A percentile compares a stretch with the other conserved stretches of the same genome.
Evolutionary conservation across 2,329 filamentous ascomycete genomes (phyloP).

Genomic region (Trichoderma sp.): DNA sequence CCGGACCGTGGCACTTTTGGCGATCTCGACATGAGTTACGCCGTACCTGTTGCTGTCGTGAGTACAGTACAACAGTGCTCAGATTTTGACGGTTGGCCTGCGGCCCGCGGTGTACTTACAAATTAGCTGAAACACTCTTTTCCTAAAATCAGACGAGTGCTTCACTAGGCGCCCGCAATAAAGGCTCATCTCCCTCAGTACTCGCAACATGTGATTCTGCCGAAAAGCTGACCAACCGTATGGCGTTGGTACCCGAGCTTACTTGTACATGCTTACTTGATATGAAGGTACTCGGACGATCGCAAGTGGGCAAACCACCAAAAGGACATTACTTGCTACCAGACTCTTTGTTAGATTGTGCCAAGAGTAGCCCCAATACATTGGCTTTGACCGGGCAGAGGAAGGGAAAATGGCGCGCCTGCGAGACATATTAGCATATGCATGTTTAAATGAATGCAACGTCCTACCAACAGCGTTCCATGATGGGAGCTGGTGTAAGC

Average conservation of each 20-base stretch:
- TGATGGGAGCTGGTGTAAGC: not conserved
- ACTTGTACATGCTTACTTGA: not conserved
- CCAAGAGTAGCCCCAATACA: not conserved
- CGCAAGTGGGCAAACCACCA: not conserved
- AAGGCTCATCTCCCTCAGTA: not conserved
- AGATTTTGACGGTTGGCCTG: not conserved
- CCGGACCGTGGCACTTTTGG: conserved; percentile 17
- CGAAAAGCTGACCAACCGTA: not conserved
- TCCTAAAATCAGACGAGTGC: no score
- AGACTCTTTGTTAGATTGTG: not conserved
- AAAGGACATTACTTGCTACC: not conserved
- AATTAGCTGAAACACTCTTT: not conserved
- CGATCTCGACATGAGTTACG: not conserved
- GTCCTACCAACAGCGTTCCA: conserved; percentile 1
- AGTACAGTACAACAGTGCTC: not conserved
- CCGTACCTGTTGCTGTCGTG: not conserved
- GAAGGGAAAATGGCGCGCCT: not conserved
- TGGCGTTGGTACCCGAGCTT: not conserved
- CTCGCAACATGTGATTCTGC: conserved; percentile 10
- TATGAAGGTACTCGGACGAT: not conserved
- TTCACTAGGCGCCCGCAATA: not conserved
- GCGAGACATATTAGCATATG: conserved; percentile 10
- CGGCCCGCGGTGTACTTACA: not conserved
- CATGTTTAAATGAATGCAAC: conserved; percentile 12
- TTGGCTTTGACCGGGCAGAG: not conserved